These are phyloP conservation scores for Blastocystis sp. DNA, from an alignment of 352 stramenopile species.

Conservation along the genomic window DNA sequence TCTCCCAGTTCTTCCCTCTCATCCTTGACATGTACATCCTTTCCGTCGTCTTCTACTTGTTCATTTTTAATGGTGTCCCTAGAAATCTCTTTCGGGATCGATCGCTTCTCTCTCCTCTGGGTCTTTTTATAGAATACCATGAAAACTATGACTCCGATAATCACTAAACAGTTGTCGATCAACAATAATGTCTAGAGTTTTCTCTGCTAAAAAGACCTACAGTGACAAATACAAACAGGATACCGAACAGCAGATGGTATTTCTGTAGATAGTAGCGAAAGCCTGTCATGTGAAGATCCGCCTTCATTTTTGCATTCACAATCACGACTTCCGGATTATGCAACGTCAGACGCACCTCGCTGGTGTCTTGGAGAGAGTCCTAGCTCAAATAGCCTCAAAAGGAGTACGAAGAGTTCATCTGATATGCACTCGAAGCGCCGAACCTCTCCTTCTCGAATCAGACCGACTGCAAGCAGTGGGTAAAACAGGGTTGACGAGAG, in stretches of 20 bases:
- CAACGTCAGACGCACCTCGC: background rate
- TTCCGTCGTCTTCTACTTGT: background rate
- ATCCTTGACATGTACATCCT: background rate
- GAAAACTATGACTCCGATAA: background rate
- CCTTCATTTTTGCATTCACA: background rate
- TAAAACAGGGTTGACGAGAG: background rate
- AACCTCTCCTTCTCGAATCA: background rate
- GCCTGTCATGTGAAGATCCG: background rate
- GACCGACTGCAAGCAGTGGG: background rate
- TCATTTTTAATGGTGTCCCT: background rate
- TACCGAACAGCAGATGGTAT: background rate
- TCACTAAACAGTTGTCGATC: background rate
- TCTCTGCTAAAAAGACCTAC: background rate
- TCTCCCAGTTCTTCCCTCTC: background rate
- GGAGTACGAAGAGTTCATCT: background rate
- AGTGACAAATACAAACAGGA: background rate
- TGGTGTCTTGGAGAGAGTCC: background rate
- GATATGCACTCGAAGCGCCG: background rate
- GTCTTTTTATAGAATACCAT: background rate
- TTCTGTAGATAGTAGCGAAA: background rate
- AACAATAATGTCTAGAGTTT: background rate
- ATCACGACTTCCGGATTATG: slow-evolving; percentile 31
- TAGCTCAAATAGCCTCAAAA: background rate
- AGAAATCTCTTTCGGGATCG: background rate
- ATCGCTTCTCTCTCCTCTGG: background rate